Evolutionary conservation across 352 stramenopile species (phyloP), one percentile per base, ranked within the genome.

Genomic region (Globisporangium irregulare): DNA sequence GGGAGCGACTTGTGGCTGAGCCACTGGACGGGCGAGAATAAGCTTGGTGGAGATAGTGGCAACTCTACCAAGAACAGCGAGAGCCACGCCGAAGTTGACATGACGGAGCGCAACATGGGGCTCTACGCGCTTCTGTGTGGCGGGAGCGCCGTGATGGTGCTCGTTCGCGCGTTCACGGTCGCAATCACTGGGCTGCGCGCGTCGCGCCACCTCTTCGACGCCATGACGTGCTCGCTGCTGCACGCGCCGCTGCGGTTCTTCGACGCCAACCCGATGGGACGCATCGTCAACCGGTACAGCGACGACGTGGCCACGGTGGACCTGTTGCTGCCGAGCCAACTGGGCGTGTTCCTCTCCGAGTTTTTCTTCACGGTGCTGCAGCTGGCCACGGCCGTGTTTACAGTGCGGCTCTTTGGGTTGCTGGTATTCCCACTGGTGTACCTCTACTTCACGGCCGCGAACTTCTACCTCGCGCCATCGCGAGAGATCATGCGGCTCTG

Each of bases 241-340:
- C 75, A 80, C 51, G 92, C 93, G 20, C 92, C 93, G 6, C 83
- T 98, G 43, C 71, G 82, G 3, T 98, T 98, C 74, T 98, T 98
- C 71, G 91, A 98, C 69, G 85, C 79, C 5, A 97, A 94, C 64
- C 94, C 93, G 6, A 78, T 95, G 25, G 91, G 92, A 1, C 78
- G 91, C 60, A 92, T 98, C 60, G 43, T 98, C 12, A 97, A 95
- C 65, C 82, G 95, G 14, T 98, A 97, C 79, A 51, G 22, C 9
- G 34, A 51, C 34, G 32, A 64, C 41, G 27, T 75, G 41, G 20
- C 62, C 46, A 67, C 62, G 12, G 15, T 74, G 8, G 34, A 69
- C 7, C 12, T 79, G 59, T 24, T 46, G 57, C 50, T 78, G 1
- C 3, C 67, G 62, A 54, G 41, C 8, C 25, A 64, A 4, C 7